Evolutionary conservation across 1,284 basidiomycete genomes (phyloP).

Genomic region (Leccinum pachyderme): DNA sequence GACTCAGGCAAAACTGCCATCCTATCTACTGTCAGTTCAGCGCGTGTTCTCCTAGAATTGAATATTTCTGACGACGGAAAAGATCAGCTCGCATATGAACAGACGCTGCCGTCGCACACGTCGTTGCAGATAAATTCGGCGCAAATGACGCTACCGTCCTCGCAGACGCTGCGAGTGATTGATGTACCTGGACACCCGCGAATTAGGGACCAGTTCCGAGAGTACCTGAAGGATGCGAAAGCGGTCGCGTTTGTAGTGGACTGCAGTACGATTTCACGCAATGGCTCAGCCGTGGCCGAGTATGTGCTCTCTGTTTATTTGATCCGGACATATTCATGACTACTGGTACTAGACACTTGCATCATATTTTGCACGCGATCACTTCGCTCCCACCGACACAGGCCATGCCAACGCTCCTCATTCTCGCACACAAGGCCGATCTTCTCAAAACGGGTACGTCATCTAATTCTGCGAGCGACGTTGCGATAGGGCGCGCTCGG

Average conservation of each 20-base stretch:
- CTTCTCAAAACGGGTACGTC: constrained; percentile 54
- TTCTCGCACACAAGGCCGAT: constrained; percentile 76
- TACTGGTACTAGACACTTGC: constrained; percentile 57
- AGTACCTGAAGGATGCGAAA: constrained; percentile 58
- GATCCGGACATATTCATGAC: constrained; percentile 2
- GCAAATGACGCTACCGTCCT: constrained; percentile 40
- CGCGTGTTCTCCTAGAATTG: constrained; percentile 18
- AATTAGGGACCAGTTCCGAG: constrained; percentile 66
- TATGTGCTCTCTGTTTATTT: constrained; percentile 39
- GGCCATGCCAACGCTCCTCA: constrained; percentile 53
- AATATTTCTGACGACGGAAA: constrained; percentile 25
- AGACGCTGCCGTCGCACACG: constrained; percentile 64
- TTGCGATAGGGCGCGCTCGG: constrained; percentile 68
- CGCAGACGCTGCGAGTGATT: constrained; percentile 50
- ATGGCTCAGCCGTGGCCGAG: constrained; percentile 73
- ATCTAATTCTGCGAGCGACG: constrained; percentile 42
- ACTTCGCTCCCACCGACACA: constrained; percentile 70
- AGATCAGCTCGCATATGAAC: constrained; percentile 59
- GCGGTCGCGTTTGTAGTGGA: constrained; percentile 75
- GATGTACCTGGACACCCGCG: constrained; percentile 80
- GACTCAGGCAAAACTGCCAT: constrained; percentile 79
- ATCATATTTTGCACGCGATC: constrained; percentile 65
- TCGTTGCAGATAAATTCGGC: constrained; percentile 71
- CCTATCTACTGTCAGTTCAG: constrained; percentile 45
- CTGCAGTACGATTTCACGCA: constrained; percentile 69